A percentile compares a stretch with the other conserved stretches of the same genome.
Conservation (phyloP, 257 asterid genomes). For the Prunella vulgaris region DNA sequence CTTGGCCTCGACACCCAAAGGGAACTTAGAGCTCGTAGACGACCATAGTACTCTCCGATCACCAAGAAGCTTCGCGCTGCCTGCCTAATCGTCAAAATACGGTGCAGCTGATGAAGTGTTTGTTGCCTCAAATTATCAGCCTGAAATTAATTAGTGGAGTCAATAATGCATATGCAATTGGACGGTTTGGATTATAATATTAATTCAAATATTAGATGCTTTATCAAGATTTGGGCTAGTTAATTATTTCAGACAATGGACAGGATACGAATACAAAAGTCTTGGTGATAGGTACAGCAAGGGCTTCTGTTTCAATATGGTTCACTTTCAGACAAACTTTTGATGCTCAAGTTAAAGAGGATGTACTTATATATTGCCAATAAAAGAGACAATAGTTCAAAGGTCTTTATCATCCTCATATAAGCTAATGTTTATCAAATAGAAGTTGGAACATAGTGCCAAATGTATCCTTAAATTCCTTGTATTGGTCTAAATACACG, state of each 20-base stretch:
- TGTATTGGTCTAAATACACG: background rate
- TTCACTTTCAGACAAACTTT: conserved; percentile 21
- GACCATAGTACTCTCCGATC: conserved; percentile 86
- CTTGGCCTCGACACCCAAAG: conserved; percentile 90
- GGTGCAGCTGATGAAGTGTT: conserved; percentile 72
- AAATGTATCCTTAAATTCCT: background rate
- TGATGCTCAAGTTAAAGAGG: background rate
- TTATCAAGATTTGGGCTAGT: background rate
- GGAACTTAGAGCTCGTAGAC: conserved; percentile 85
- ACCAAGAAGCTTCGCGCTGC: conserved; percentile 79
- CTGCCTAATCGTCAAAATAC: conserved; percentile 76
- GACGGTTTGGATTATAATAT: conserved; percentile 14
- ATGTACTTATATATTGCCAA: background rate
- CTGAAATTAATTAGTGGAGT: conserved; percentile 26
- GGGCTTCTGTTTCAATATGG: conserved; percentile 13
- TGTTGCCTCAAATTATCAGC: conserved; percentile 93
- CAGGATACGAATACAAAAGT: background rate
- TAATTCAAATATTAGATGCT: background rate
- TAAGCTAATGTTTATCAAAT: background rate
- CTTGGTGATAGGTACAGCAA: conserved; percentile 12
- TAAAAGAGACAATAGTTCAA: background rate
- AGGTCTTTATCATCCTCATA: background rate
- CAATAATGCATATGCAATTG: conserved; percentile 5
- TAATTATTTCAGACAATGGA: conserved; percentile 10
- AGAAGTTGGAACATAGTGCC: background rate